Conservation (phyloP, 495 filamentous ascomycete species). For the Letharia columbiana region DNA sequence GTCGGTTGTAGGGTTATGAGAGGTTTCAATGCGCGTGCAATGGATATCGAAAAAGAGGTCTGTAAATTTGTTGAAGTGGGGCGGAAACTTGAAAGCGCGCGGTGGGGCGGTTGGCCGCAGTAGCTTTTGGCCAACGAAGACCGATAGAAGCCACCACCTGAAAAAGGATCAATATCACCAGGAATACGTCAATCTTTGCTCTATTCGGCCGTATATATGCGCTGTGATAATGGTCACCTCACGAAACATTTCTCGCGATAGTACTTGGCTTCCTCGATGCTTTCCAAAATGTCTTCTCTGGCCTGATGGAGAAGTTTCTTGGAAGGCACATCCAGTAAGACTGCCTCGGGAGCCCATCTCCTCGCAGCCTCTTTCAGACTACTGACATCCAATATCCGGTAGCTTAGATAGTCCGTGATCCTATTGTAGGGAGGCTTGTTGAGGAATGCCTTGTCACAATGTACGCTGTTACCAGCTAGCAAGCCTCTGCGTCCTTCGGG, state of each 20-base stretch:
- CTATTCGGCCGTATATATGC: not conserved
- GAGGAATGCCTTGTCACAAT: conserved; percentile 81
- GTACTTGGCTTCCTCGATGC: conserved; percentile 81
- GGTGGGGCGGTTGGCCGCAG: conserved; percentile 2
- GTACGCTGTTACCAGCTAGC: conserved; percentile 86
- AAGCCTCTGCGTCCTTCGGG: conserved; percentile 55
- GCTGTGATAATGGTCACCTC: not conserved
- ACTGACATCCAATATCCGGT: conserved; percentile 89
- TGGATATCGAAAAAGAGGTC: not conserved
- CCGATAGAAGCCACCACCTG: conserved; percentile 2
- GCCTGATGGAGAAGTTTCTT: conserved; percentile 79
- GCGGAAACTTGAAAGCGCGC: not conserved
- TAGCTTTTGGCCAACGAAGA: conserved; percentile 5
- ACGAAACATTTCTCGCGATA: conserved; percentile 59
- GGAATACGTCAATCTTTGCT: not conserved
- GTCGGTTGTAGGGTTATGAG: not conserved
- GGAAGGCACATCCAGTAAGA: conserved; percentile 50
- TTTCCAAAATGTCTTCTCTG: conserved; percentile 83
- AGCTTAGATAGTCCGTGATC: conserved; percentile 69
- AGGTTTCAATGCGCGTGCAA: not conserved
- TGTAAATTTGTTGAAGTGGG: conserved; percentile 1
- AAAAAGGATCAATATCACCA: not conserved
- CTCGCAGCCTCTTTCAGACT: conserved; percentile 78
- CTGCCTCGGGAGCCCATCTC: conserved; percentile 61
- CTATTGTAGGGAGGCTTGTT: conserved; percentile 59